Base-by-base conservation (phyloP, 2,329 filamentous ascomycete genomes). In the Microascus cirrosus region DNA sequence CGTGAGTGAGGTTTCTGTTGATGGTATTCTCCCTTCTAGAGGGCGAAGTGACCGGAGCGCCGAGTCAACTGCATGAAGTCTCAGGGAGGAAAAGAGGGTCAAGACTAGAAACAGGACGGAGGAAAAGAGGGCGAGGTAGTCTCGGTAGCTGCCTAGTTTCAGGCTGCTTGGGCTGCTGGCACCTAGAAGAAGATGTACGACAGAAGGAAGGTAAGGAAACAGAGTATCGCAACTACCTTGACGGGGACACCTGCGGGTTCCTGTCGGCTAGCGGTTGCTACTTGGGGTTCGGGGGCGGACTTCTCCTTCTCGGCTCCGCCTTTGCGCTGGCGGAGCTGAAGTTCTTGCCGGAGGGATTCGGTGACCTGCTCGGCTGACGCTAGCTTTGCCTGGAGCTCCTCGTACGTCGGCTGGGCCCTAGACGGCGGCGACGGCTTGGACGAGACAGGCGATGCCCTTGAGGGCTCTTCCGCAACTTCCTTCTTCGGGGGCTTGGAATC, bases 161-260 rank as follows among this genome's bases (percentile, higher is more conserved):
- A 45, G 39, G 13, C n/a, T 18, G 39, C 39, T 5, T 57, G 57
- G 45, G 58, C 60, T 51, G 61, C 18, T 28, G 63, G 20, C 3
- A 5, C 61, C 79, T 85, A 99, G 74, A 99, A 99, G 78, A 99
- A 91, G 72, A 97, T 83, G 74, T 96, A 99, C 58, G 91, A 94
- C 65, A 97, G 81, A 68, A 99, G 74, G 76, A 99, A 99, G 77
- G 90, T 92, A 62, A 95, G 66, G 66, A 99, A 77, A 70, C 92
- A 96, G 51, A 99, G 76, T 24, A 84, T 77, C 24, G 94, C 93
- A 52, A 89, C 89, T 61, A 93, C 82, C 70, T 93, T 87, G 55
- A 99, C 83, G 0, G 94, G 86, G 3, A 99, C 93, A 24, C 94
- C 93, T 65, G 91, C 84, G 39, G 59, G 56, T 25, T 58, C 57